phyloP scores from a whole-genome alignment of 1,284 basidiomycete genomes.

The Moniliella sp. region DNA sequence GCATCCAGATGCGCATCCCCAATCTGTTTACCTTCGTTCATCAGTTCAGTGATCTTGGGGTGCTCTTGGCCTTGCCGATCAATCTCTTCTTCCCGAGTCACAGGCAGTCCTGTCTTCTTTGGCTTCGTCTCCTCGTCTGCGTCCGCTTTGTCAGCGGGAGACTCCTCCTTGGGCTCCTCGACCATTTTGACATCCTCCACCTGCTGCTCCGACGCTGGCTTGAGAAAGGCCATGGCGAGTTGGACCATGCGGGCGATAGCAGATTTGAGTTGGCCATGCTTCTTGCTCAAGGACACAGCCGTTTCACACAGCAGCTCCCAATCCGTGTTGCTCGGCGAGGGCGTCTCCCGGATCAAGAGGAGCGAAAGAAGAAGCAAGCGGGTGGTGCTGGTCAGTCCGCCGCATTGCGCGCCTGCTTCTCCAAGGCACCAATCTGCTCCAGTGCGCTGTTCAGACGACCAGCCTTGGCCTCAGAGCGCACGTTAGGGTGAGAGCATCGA shows the following conservation, averaged over 20 bases:
- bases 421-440: conserved; percentile 67
- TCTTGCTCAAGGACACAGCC: conserved; percentile 46
- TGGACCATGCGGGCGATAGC: conserved; percentile 65
- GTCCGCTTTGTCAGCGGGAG: conserved; percentile 42
- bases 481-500: conserved; percentile 37
- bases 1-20: conserved; percentile 15
- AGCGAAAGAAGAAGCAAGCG: conserved; percentile 56
- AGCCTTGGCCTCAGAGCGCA: conserved; percentile 38
- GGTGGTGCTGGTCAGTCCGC: conserved; percentile 72
- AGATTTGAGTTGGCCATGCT: conserved; percentile 86
- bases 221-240: conserved; percentile 23
- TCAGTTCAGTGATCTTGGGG: conserved; percentile 12
- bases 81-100: conserved; percentile 8
- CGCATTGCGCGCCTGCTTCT: conserved; percentile 91
- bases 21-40: conserved; percentile 14
- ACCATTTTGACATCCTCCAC: conserved; percentile 56
- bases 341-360: conserved; percentile 17
- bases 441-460: conserved; percentile 63
- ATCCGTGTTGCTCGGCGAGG: conserved; percentile 9
- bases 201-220: conserved; percentile 4
- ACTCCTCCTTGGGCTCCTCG: conserved; percentile 43
- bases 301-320: conserved; percentile 18
- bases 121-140: conserved; percentile 8
- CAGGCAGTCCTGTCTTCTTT: conserved; percentile 7
- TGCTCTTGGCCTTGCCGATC: conserved; percentile 21